A percentile compares a stretch with the other conserved stretches of the same genome.
Evolutionary conservation across 2,329 filamentous ascomycete genomes (phyloP).

Genomic region (Pyrenophora teres): DNA sequence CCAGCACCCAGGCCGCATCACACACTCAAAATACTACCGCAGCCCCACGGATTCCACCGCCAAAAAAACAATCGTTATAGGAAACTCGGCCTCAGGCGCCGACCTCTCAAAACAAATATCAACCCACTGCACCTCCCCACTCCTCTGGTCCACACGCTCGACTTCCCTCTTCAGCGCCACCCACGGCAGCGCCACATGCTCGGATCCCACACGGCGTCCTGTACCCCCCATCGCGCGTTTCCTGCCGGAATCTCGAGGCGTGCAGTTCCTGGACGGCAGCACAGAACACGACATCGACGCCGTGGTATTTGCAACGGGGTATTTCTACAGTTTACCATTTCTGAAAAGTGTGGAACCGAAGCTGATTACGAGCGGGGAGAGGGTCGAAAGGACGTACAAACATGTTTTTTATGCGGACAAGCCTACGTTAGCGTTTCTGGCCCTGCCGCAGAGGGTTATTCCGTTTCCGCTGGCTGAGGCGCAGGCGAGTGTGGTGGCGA

Average conservation of each 20-base stretch:
- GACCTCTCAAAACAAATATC: slow-evolving; percentile 82
- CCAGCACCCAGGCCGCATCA: slow-evolving; percentile 47
- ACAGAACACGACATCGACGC: slow-evolving; percentile 72
- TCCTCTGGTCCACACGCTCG: slow-evolving; percentile 55
- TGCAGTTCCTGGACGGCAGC: slow-evolving; percentile 69
- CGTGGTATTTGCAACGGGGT: slow-evolving; percentile 87
- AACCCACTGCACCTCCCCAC: slow-evolving; percentile 59
- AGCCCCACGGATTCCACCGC: slow-evolving; percentile 63
- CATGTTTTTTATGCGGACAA: slow-evolving; percentile 77
- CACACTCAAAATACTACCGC: slow-evolving; percentile 77
- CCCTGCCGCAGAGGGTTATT: slow-evolving; percentile 80
- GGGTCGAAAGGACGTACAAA: slow-evolving; percentile 74
- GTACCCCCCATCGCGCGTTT: slow-evolving; percentile 60
- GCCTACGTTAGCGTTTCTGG: slow-evolving; percentile 78
- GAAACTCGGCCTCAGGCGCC: slow-evolving; percentile 80
- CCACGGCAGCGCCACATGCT: slow-evolving; percentile 7
- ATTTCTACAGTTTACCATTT: slow-evolving; percentile 84
- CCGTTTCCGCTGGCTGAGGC: slow-evolving; percentile 82
- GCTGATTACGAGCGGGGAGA: slow-evolving; percentile 69
- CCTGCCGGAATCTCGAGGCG: slow-evolving; percentile 61
- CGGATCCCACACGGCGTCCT: slow-evolving; percentile 57
- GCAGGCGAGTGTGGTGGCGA: slow-evolving; percentile 76
- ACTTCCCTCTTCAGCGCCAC: slow-evolving; percentile 19
- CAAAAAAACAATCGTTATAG: slow-evolving; percentile 80
- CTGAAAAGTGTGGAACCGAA: slow-evolving; percentile 59